These are phyloP conservation scores for Citrus medica DNA, from an alignment of 345 rosid species.

Conservation along the genomic window DNA sequence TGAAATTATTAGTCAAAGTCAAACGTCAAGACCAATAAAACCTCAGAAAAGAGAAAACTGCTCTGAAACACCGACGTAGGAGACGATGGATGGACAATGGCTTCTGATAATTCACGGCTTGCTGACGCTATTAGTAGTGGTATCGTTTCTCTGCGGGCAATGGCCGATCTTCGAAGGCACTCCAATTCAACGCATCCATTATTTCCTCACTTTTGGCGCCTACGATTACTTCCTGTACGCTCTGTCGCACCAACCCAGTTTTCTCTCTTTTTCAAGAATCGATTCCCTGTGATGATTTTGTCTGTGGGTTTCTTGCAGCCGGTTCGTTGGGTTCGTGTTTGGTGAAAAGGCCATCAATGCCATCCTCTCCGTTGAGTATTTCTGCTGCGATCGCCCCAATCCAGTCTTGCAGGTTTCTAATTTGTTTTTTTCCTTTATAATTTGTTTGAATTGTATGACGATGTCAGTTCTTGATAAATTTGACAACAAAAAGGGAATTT, in stretches of 20 bases:
- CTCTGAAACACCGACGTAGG: no score
- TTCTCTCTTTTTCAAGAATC: neutral
- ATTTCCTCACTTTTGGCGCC: slow-evolving; percentile 84
- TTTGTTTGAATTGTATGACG: neutral
- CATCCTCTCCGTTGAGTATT: slow-evolving; percentile 54
- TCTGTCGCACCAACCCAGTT: neutral
- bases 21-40: neutral
- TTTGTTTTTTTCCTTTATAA: neutral
- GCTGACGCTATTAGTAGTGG: slow-evolving; percentile 49
- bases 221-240: slow-evolving; percentile 72
- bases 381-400: slow-evolving; percentile 86
- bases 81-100: slow-evolving; percentile 66
- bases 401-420: slow-evolving; percentile 62
- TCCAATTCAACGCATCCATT: slow-evolving; percentile 63
- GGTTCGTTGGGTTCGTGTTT: slow-evolving; percentile 50
- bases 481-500: neutral
- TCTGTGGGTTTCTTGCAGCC: slow-evolving; percentile 36
- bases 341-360: slow-evolving; percentile 58
- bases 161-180: slow-evolving; percentile 93
- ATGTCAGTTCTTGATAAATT: neutral
- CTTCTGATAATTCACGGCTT: slow-evolving; percentile 68
- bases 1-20: neutral
- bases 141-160: slow-evolving; percentile 92
- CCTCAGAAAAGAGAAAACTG: neutral
- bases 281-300: slow-evolving; percentile 2